Base-by-base conservation (phyloP, 2,329 filamentous ascomycete species). In the Curvularia sp. region DNA sequence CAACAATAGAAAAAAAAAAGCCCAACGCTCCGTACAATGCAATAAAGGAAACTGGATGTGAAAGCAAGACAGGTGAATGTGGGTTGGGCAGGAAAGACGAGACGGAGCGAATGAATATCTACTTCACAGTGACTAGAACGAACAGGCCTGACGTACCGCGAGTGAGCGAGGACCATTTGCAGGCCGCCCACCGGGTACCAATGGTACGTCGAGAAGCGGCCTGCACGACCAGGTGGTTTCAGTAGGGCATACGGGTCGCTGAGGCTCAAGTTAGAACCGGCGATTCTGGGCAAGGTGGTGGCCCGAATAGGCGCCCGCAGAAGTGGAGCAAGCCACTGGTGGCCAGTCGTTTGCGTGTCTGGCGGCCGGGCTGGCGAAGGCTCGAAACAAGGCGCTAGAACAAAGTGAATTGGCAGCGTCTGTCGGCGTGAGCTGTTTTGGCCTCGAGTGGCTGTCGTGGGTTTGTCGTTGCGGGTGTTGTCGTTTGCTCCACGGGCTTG, bases 241-340 rank as follows among this genome's bases (percentile, higher is more conserved):
- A 76, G 66, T 64, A 71, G 73, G 60, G 70, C 68, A 77, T 73
- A 71, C 77, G 75, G 69, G 74, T 72, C 72, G 68, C 65, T 76
- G 75, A 74, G 74, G 74, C 78, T 79, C 77, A 76, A 77, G 74
- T 74, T 73, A 73, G 74, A 74, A 74, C 63, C 66, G 69, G 71
- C 68, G 67, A 66, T 68, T 74, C 62, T 59, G 59, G 68, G 58
- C 52, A 63, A 71, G 68, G 73, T 63, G 71, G 71, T 68, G 71
- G 70, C 69, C 70, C 64, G 66, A 66, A 70, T 78, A 77, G 68
- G 72, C 77, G 76, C 76, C 76, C 75, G 67, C 53, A 65, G 57
- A 63, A 65, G 68, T 63, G 68, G 69, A 69, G 64, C 62, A 63
- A 67, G 69, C 64, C 62, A 68, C 67, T 73, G 62, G 66, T 67